These are phyloP conservation scores for Emmonsia crescens DNA, from an alignment of 2,329 filamentous ascomycete genomes.

Conservation along the genomic window DNA sequence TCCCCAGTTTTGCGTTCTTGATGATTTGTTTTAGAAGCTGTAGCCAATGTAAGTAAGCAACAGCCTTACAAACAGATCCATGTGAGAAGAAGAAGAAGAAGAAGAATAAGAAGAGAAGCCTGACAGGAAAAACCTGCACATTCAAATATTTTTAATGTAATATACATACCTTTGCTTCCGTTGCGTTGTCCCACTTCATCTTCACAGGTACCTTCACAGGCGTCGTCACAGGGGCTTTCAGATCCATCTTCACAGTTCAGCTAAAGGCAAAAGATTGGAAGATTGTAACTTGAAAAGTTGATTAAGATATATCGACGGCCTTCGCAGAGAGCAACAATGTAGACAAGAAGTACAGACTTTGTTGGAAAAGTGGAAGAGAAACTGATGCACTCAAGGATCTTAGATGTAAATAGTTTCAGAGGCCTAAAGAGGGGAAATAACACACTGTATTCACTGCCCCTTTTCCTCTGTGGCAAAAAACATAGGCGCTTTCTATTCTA, in stretches of 20 bases:
- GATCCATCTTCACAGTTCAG: neutral
- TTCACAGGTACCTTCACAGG: conserved; percentile 13
- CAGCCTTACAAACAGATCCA: neutral
- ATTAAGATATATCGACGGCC: too few relatives aligned
- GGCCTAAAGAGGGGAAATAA: neutral
- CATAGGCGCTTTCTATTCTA: too few relatives aligned
- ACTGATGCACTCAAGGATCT: too few relatives aligned
- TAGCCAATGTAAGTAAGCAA: neutral
- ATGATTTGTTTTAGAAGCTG: conserved; percentile 17
- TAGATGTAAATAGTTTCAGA: neutral
- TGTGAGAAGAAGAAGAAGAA: too few relatives aligned
- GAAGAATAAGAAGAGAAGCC: neutral
- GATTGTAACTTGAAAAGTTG: neutral
- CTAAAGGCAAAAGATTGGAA: neutral
- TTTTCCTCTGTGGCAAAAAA: too few relatives aligned
- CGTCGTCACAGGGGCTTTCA: neutral
- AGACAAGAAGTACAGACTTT: neutral
- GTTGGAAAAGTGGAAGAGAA: neutral
- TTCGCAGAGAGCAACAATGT: too few relatives aligned
- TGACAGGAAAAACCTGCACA: neutral
- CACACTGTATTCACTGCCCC: neutral
- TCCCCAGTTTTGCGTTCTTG: conserved; percentile 6
- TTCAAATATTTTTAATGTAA: neutral
- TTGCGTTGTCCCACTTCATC: conserved; percentile 18
- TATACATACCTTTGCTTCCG: conserved; percentile 19